Conservation (phyloP, 371 early-diverging fungal genomes). For the Coemansia sp. region DNA sequence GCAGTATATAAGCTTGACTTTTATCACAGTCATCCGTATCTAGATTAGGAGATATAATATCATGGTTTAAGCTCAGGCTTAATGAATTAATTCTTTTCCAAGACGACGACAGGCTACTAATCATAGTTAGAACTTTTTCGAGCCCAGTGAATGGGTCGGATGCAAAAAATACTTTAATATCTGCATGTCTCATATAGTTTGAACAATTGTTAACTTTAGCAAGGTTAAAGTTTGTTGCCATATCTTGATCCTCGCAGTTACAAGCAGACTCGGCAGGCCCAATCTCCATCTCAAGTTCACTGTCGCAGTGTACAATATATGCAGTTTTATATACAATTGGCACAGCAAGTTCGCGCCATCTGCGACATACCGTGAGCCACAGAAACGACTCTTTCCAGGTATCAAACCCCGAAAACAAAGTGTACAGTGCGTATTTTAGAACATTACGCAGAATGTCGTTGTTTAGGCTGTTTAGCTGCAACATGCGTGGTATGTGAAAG, state of each 20-base stretch:
- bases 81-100: constrained; percentile 5
- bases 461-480: background rate
- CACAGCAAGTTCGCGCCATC: constrained; percentile 4
- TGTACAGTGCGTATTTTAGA: background rate
- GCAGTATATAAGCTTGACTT: no score
- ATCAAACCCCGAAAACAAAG: background rate
- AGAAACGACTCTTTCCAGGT: background rate
- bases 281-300: background rate
- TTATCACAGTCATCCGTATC: background rate
- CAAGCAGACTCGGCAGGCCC: background rate
- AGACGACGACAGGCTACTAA: background rate
- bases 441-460: constrained; percentile 3
- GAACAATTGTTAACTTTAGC: background rate
- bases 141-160: background rate
- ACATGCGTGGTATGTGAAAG: background rate
- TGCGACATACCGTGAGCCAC: constrained; percentile 3
- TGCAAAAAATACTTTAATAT: background rate
- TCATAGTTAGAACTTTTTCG: background rate
- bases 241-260: background rate
- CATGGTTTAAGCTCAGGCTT: background rate
- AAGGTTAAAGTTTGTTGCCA: background rate
- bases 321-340: constrained; percentile 4
- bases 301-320: background rate
- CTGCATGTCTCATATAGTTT: background rate
- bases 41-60: background rate